Evolutionary conservation across 2,329 filamentous ascomycete genomes (phyloP), one percentile per base, ranked within the genome.

Genomic region (Metarhizium guizhouense): DNA sequence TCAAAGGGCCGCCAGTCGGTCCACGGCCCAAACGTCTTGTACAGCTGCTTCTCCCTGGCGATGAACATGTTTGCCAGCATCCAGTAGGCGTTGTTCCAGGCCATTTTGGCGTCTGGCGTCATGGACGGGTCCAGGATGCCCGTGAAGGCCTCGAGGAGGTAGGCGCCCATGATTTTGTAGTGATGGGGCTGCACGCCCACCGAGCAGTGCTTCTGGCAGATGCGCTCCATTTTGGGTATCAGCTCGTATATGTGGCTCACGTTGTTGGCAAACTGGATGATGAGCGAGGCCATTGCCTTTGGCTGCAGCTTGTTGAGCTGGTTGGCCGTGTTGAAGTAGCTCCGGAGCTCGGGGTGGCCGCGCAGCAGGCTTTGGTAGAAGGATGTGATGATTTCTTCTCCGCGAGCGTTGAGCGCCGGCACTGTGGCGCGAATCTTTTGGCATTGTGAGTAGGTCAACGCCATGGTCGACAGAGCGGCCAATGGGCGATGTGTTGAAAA

Each of bases 51-150:
- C 67, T 90, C 87, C 52, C 82, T 78, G 20, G 74, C 77, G 61
- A 88, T 89, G 72, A 90, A 81, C 72, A 90, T 81, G 67, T 85
- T 79, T 30, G 87, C 87, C 29, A 91, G 79, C 62, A 89, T 77
- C 79, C 81, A 84, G 71, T 90, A 91, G 1, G 87, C 87, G 53
- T 82, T 81, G 6, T 72, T 78, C 87, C 87, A 91, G 8, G 87
- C 87, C 13, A 81, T 76, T 54, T 81, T 76, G 34, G 87, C 77
- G 20, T 85, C 80, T 0, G 78, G 73, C 1, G 86, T 90, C 72
- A 87, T 82, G 25, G 80, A 61, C 1, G 78, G 76, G 4, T 86
- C 86, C 1, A 91, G 78, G 0, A 90, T 81, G 47, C 82, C 75
- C 29, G 75, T 77, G 71, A 91, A 87, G 1, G 87, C 84, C 30